Percentiles rank a stretch among this genome's conserved stretches.
Evolutionary conservation across 495 filamentous ascomycete genomes (phyloP).

Genomic region (Terfezia claveryi): DNA sequence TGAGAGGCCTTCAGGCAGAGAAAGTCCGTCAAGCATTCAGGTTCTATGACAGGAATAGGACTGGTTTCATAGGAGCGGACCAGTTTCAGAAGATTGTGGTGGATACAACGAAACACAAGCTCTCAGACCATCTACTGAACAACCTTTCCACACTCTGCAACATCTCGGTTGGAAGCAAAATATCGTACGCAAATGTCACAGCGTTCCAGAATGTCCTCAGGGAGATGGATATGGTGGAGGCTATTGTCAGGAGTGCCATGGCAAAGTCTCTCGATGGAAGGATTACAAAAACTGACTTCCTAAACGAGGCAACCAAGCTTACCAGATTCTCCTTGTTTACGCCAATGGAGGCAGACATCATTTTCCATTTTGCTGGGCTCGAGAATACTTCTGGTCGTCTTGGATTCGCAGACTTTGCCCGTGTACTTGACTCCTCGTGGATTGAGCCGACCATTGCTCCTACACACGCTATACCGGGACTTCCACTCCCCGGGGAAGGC

Average conservation of each 20-base stretch:
- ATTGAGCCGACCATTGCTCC: slow-evolving; percentile 33
- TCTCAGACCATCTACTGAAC: slow-evolving; percentile 88
- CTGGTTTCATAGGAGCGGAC: slow-evolving; percentile 91
- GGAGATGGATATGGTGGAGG: slow-evolving; percentile 92
- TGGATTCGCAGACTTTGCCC: slow-evolving; percentile 66
- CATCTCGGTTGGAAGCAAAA: slow-evolving; percentile 74
- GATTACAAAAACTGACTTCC: slow-evolving; percentile 81
- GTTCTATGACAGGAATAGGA: slow-evolving; percentile 71
- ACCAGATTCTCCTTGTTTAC: slow-evolving; percentile 88
- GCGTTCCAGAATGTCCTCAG: slow-evolving; percentile 92
- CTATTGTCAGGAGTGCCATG: slow-evolving; percentile 70
- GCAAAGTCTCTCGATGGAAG: slow-evolving; percentile 68
- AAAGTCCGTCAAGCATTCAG: slow-evolving; percentile 87
- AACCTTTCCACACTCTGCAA: slow-evolving; percentile 89
- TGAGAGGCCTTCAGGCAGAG: slow-evolving; percentile 87
- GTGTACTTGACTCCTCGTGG: slow-evolving; percentile 88
- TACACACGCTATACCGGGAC: slow-evolving; percentile 19
- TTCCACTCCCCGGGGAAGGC: slow-evolving; percentile 21
- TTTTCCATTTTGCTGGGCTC: slow-evolving; percentile 92
- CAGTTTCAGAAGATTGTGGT: slow-evolving; percentile 92
- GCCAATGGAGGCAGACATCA: slow-evolving; percentile 95
- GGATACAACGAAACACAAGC: slow-evolving; percentile 85
- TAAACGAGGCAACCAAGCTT: slow-evolving; percentile 77
- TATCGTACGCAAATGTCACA: slow-evolving; percentile 89
- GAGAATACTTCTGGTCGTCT: slow-evolving; percentile 71